A percentile compares a stretch with the other conserved stretches of the same genome.
Conservation (phyloP, 495 filamentous ascomycete genomes). For the Aspergillus kassunensis region DNA sequence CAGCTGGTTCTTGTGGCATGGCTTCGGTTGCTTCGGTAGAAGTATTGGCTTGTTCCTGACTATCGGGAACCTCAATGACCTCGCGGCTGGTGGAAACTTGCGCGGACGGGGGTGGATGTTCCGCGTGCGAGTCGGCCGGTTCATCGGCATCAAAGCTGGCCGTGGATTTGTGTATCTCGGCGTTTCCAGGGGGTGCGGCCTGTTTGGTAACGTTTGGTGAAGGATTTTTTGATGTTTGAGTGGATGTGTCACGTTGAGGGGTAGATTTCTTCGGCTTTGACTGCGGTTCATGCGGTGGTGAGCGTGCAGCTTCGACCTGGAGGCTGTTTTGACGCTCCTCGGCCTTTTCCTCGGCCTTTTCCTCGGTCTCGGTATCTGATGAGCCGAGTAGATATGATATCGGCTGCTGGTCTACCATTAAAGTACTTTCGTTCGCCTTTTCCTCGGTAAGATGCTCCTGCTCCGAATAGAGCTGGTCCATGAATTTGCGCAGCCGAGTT, state of each 20-base stretch:
- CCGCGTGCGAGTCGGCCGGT: neutral
- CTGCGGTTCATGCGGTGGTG: neutral
- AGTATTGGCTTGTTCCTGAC: constrained; percentile 26
- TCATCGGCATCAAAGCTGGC: no score
- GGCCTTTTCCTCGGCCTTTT: neutral
- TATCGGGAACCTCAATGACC: constrained; percentile 32
- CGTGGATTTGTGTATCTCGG: neutral
- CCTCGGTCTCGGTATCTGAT: neutral
- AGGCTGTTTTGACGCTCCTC: neutral
- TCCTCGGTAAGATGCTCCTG: constrained; percentile 33
- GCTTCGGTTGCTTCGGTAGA: neutral
- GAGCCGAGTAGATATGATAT: constrained; percentile 35
- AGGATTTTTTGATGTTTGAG: neutral
- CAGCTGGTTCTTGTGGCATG: neutral
- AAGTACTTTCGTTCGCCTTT: constrained; percentile 7
- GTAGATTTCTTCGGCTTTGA: neutral
- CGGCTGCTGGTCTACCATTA: constrained; percentile 31
- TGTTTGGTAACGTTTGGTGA: neutral
- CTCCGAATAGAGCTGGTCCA: constrained; percentile 45
- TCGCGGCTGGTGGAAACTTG: no score
- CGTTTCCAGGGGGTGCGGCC: neutral
- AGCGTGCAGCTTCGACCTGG: neutral
- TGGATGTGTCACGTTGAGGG: neutral
- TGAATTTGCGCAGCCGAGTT: constrained; percentile 47
- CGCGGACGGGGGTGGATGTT: no score